These are phyloP conservation scores for Elsinoe ampelina DNA, from an alignment of 2,329 filamentous ascomycete species.

Conservation along the genomic window DNA sequence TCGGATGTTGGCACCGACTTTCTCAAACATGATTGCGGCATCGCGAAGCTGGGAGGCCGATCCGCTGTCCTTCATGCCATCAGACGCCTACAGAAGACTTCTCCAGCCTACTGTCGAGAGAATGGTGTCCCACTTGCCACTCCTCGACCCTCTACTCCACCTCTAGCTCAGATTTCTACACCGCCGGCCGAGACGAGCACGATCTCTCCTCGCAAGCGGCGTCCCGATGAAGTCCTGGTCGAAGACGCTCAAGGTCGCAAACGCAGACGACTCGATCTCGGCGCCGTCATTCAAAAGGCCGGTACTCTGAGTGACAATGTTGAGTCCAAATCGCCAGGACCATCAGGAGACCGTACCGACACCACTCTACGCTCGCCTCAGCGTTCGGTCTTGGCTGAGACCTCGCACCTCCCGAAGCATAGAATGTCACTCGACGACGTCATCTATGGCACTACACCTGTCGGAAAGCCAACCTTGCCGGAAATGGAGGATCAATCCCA, in stretches of 20 bases:
- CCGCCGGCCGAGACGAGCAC: not conserved
- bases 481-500: slow-evolving; percentile 13
- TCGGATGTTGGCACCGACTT: slow-evolving; percentile 43
- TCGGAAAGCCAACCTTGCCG: slow-evolving; percentile 21
- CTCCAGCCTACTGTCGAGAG: not conserved
- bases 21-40: slow-evolving; percentile 47
- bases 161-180: not conserved
- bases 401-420: slow-evolving; percentile 16
- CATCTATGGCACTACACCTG: slow-evolving; percentile 26
- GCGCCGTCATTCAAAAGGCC: not conserved
- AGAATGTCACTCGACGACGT: slow-evolving; percentile 25
- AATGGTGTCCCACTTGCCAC: not conserved
- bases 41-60: slow-evolving; percentile 51
- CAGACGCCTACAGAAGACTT: slow-evolving; percentile 38
- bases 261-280: slow-evolving; percentile 26
- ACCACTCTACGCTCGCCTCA: not conserved
- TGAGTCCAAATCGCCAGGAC: not conserved
- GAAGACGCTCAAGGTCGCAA: slow-evolving; percentile 26
- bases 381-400: too few relatives aligned
- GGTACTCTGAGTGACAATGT: not conserved
- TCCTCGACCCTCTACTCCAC: too few relatives aligned
- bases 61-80: slow-evolving; percentile 51
- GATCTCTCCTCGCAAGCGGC: slow-evolving; percentile 16
- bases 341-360: not conserved
- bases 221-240: slow-evolving; percentile 19